These are phyloP conservation scores for Lachancea lanzarotensis DNA, from an alignment of 805 yeast genomes.

Conservation along the genomic window DNA sequence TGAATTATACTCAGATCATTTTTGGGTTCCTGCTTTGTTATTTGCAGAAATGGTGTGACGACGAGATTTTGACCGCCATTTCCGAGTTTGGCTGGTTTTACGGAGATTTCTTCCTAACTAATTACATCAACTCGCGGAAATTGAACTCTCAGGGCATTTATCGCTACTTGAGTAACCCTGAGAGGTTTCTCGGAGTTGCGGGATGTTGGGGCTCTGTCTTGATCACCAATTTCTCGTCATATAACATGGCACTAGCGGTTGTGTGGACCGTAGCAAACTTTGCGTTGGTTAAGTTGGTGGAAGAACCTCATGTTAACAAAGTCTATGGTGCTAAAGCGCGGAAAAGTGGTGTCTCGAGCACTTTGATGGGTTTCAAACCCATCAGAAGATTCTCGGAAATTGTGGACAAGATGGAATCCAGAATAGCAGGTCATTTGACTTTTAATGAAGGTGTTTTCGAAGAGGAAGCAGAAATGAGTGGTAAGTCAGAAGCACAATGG, in stretches of 20 bases:
- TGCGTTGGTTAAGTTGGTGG: constrained; percentile 64
- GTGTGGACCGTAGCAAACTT: constrained; percentile 64
- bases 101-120: constrained; percentile 74
- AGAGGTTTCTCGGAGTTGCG: constrained; percentile 67
- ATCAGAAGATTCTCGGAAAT: constrained; percentile 32
- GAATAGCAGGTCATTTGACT: constrained; percentile 4
- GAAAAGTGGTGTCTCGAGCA: constrained; percentile 45
- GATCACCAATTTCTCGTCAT: constrained; percentile 47
- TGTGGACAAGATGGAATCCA: constrained; percentile 37
- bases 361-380: constrained; percentile 33
- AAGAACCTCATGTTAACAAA: constrained; percentile 69
- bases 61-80: constrained; percentile 60
- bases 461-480: not conserved
- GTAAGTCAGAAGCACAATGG: constrained; percentile 6
- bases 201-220: constrained; percentile 71
- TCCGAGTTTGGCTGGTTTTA: constrained; percentile 89
- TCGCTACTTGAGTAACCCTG: constrained; percentile 77
- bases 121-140: constrained; percentile 40
- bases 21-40: constrained; percentile 49
- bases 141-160: constrained; percentile 76
- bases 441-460: constrained; percentile 2
- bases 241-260: constrained; percentile 45
- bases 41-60: constrained; percentile 63
- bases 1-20: constrained; percentile 38
- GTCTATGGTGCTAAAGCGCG: constrained; percentile 63